Conservation (phyloP, 768 basidiomycete genomes). For the Saitozyma sp. region DNA sequence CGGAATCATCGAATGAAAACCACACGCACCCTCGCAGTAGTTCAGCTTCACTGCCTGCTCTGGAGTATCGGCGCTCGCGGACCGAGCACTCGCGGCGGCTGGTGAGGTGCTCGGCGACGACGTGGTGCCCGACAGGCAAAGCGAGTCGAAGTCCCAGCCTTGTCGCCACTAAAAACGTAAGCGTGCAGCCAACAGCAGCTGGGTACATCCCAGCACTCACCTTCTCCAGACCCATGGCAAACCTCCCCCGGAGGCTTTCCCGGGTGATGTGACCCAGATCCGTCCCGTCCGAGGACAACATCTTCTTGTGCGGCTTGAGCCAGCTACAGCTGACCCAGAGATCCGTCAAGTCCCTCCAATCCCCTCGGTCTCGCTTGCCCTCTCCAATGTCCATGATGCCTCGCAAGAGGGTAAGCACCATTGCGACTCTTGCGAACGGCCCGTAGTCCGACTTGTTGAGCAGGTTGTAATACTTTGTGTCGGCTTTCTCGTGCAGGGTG, state of each 20-base stretch:
- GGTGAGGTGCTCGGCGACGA: slow-evolving; percentile 3
- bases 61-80: background rate
- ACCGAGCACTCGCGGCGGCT: background rate
- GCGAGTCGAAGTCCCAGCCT: slow-evolving; percentile 54
- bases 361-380: slow-evolving; percentile 48
- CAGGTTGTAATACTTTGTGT: slow-evolving; percentile 39
- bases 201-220: slow-evolving; percentile 11
- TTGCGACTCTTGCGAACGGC: slow-evolving; percentile 51
- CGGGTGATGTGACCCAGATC: slow-evolving; percentile 44
- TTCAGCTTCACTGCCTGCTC: slow-evolving; percentile 17
- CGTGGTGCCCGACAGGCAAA: slow-evolving; percentile 29
- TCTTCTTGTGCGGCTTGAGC: slow-evolving; percentile 35
- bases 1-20: background rate
- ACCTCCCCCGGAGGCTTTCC: slow-evolving; percentile 37
- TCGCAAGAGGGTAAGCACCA: slow-evolving; percentile 50
- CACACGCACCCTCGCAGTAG: slow-evolving; percentile 48
- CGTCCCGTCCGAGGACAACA: slow-evolving; percentile 36
- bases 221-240: slow-evolving; percentile 29
- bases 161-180: slow-evolving; percentile 50
- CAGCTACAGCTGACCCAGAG: slow-evolving; percentile 40
- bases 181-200: background rate
- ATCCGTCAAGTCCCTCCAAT: slow-evolving; percentile 48
- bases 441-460: slow-evolving; percentile 47
- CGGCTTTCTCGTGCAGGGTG: slow-evolving; percentile 33
- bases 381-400: slow-evolving; percentile 53